Evolutionary conservation across 2,329 filamentous ascomycete species (phyloP).

Genomic region (Fusarium buxicola): DNA sequence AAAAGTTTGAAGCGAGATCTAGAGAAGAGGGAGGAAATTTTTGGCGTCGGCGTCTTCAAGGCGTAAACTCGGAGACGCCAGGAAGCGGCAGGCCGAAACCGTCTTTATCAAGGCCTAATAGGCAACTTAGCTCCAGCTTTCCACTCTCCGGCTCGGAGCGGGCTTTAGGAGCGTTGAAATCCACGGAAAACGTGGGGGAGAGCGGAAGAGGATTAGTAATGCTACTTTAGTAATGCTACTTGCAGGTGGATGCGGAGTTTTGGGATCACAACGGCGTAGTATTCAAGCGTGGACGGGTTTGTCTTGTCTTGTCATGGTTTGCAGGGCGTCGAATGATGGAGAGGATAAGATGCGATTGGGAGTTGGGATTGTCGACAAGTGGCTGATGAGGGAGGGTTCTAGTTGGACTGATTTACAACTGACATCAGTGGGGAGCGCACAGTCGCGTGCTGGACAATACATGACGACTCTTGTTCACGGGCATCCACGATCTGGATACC

Average conservation of each 20-base stretch:
- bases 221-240: constrained; percentile 28
- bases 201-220: constrained; percentile 31
- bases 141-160: constrained; percentile 26
- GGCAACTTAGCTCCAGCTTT: constrained; percentile 18
- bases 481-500: too few relatives aligned
- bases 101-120: constrained; percentile 38
- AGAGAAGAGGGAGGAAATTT: constrained; percentile 36
- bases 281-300: constrained; percentile 1
- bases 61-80: constrained; percentile 42
- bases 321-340: constrained; percentile 4
- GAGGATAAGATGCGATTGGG: background rate
- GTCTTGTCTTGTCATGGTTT: constrained; percentile 7
- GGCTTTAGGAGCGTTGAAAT: constrained; percentile 8
- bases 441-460: constrained; percentile 28
- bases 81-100: constrained; percentile 36
- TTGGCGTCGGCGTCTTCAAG: constrained; percentile 38
- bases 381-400: background rate
- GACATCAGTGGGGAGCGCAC: constrained; percentile 22
- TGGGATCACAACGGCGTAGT: constrained; percentile 21
- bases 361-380: background rate
- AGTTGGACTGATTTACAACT: background rate
- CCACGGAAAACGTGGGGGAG: constrained; percentile 29
- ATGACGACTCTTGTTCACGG: constrained; percentile 3
- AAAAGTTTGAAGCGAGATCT: constrained; percentile 8
- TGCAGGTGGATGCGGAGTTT: constrained; percentile 6